Evolutionary conservation across 805 yeast genomes (phyloP), one percentile per base, ranked within the genome.

Genomic region (Saturnispora saitoi): DNA sequence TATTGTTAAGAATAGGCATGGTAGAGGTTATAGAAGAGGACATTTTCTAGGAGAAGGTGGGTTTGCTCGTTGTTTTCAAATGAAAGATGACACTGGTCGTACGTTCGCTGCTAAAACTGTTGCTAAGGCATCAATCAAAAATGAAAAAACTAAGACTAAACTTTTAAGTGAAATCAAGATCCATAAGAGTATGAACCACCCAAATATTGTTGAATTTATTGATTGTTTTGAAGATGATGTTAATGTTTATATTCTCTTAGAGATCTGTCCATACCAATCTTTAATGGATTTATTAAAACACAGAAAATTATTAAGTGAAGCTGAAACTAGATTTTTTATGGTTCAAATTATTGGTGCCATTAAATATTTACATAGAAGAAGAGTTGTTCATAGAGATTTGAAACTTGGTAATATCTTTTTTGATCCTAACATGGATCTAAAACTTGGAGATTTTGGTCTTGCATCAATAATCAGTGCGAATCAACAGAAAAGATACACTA

Each of bases 171-270:
- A 93, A 65, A 93, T 93, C 64, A 90, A 89, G 63, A 89, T 93
- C 58, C 99, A 93, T 68, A 87, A 90, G 63, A 79, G 86, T 50
- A 81, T 93, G 80, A 71, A 77, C 43, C 98, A 93, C 66, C 78
- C 90, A 39, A 89, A 90, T 64, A 81, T 93, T 58, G 98, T 93
- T 51, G 86, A 86, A 62, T 93, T 89, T 58, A 76, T 89, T 50
- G 99, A 93, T 66, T 93, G 99, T 69, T 93, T 93, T 65, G 99
- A 93, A 70, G 99, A 93, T 68, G 95, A 88, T 60, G 80, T 79
- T 48, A 93, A 93, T 61, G 98, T 93, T 45, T 93, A 93, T 67
- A 89, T 93, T 50, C 72, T 93, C 55, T 74, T 93, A 49, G 99
- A 93, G 65, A 87, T 93, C 52, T 93, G 99, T 68, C 90, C 95